These are phyloP conservation scores for Corymbia maculata DNA, from an alignment of 345 rosid genomes.

Conservation along the genomic window DNA sequence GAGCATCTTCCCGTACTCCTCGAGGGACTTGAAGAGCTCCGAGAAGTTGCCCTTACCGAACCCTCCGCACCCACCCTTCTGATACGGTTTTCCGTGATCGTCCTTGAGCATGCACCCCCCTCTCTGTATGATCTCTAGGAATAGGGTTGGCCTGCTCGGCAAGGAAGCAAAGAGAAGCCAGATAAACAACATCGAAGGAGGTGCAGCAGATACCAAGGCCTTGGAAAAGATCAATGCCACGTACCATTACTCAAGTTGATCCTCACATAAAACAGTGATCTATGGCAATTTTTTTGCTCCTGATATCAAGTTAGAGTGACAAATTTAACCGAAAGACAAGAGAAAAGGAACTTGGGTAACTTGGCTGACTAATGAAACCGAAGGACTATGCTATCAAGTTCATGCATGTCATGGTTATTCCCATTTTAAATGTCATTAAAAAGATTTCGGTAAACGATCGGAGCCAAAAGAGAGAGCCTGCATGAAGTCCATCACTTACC, in stretches of 20 bases:
- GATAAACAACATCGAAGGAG: not conserved
- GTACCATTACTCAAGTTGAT: not conserved
- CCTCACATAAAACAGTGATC: not conserved
- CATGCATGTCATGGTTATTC: not conserved
- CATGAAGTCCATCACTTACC: slow-evolving; percentile 20
- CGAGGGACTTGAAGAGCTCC: slow-evolving; percentile 88
- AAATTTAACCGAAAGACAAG: not conserved
- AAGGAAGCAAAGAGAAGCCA: not conserved
- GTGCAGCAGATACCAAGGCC: not conserved
- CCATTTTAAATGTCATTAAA: not conserved
- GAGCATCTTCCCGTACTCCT: slow-evolving; percentile 75
- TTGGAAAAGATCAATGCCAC: not conserved
- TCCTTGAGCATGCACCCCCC: slow-evolving; percentile 65
- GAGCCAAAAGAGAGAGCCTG: not conserved
- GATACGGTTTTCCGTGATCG: slow-evolving; percentile 51
- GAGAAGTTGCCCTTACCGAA: slow-evolving; percentile 93
- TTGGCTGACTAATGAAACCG: not conserved
- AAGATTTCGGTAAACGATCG: not conserved
- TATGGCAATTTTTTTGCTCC: not conserved
- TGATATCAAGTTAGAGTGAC: not conserved
- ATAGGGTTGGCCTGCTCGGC: slow-evolving; percentile 67
- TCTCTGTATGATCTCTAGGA: slow-evolving; percentile 89
- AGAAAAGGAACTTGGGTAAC: not conserved
- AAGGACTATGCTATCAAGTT: not conserved
- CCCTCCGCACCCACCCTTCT: slow-evolving; percentile 88